Percentiles rank a stretch among this genome's conserved stretches.
Conservation (phyloP, 768 basidiomycete species). For the Chalciporus piperatus region DNA sequence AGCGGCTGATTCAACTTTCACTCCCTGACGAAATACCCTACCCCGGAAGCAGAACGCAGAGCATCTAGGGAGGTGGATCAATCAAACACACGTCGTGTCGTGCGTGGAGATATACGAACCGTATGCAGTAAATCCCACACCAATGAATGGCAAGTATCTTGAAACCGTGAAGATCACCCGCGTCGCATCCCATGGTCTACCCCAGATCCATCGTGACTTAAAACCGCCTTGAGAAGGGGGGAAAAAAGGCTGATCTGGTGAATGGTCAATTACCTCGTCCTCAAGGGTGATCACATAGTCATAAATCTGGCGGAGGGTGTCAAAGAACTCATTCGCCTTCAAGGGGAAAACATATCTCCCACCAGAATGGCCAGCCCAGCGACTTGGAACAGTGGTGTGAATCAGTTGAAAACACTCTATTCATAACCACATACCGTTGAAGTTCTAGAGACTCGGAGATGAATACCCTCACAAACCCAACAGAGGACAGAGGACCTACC, state of each 20-base stretch:
- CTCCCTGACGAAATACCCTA: not conserved
- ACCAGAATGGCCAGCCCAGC: not conserved
- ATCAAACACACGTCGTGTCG: not conserved
- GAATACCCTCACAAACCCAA: not conserved
- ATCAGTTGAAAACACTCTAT: not conserved
- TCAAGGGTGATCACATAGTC: slow-evolving; percentile 9
- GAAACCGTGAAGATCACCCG: slow-evolving; percentile 9
- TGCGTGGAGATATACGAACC: not conserved
- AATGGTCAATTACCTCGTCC: slow-evolving; percentile 1
- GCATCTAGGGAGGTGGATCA: not conserved
- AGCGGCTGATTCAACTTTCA: not conserved
- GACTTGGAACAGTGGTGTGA: not conserved
- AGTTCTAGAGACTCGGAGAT: not conserved
- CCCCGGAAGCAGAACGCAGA: not conserved
- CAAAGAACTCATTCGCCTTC: not conserved
- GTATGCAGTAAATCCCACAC: slow-evolving; percentile 3
- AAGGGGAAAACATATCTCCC: not conserved
- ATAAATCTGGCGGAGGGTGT: not conserved
- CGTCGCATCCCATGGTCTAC: slow-evolving; percentile 1
- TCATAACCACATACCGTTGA: not conserved
- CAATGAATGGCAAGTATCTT: slow-evolving; percentile 11
- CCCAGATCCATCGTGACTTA: slow-evolving; percentile 8
- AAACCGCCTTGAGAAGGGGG: not conserved
- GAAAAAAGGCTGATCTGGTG: not conserved
- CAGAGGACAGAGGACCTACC: not conserved